Conservation (phyloP, 495 filamentous ascomycete genomes). For the Xylaria nigripes region DNA sequence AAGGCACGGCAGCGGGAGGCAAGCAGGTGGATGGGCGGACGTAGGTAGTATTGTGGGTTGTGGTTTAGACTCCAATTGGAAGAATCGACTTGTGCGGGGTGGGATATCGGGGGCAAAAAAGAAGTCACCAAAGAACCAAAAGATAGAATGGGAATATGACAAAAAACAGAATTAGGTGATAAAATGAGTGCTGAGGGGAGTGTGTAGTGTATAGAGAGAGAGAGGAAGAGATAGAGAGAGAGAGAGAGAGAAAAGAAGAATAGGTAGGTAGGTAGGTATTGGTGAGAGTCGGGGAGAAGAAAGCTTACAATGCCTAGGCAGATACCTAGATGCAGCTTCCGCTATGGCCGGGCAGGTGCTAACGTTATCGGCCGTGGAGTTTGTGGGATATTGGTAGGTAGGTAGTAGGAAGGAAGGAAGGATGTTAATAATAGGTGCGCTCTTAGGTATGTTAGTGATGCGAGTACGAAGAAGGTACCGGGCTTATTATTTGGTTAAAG, state of each 20-base stretch:
- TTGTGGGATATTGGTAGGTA: too few relatives aligned
- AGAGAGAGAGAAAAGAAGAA: background rate
- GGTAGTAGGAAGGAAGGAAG: too few relatives aligned
- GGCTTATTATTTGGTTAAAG: too few relatives aligned
- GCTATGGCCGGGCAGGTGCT: background rate
- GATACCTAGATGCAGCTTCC: background rate
- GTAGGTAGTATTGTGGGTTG: background rate
- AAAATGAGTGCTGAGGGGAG: background rate
- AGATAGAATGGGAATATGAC: background rate
- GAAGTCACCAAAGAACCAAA: background rate
- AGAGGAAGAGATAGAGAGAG: background rate
- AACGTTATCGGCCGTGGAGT: background rate
- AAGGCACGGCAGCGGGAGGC: background rate
- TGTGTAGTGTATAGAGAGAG: background rate
- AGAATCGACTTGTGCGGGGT: constrained; percentile 4
- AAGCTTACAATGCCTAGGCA: too few relatives aligned
- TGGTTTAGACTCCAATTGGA: background rate
- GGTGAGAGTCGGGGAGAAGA: background rate
- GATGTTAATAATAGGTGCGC: too few relatives aligned
- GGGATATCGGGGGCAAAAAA: background rate
- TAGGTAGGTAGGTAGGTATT: background rate
- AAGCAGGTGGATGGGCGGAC: background rate
- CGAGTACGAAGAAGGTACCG: too few relatives aligned
- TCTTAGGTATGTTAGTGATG: too few relatives aligned
- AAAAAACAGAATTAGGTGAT: background rate